phyloP scores from a whole-genome alignment of 2,329 filamentous ascomycete species.

The Cadophora luteo-olivacea region DNA sequence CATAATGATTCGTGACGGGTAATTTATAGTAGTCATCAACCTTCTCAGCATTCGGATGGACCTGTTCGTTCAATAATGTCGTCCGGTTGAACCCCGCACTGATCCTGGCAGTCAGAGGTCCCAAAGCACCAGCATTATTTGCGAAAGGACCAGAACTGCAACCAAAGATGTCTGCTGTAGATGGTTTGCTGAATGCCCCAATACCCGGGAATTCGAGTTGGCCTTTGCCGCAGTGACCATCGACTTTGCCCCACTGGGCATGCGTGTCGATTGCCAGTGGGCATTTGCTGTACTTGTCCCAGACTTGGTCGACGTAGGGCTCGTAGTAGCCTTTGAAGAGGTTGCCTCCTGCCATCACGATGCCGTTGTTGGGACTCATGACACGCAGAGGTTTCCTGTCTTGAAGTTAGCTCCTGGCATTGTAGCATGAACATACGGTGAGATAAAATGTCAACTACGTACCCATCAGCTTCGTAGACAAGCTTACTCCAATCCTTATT shows the following conservation, averaged over 20 bases:
- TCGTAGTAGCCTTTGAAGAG: constrained; percentile 52
- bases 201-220: constrained; percentile 48
- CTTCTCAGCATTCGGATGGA: constrained; percentile 59
- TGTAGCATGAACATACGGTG: no score
- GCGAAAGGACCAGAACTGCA: constrained; percentile 69
- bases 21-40: constrained; percentile 60
- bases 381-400: constrained; percentile 51
- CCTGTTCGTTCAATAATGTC: constrained; percentile 44
- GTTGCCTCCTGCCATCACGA: constrained; percentile 52
- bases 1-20: constrained; percentile 67
- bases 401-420: no score
- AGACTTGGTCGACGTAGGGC: constrained; percentile 53
- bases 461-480: constrained; percentile 52
- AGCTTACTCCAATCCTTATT: constrained; percentile 66
- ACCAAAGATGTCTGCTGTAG: constrained; percentile 68
- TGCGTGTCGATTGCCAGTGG: constrained; percentile 70
- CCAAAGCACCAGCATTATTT: constrained; percentile 34
- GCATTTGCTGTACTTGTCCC: constrained; percentile 48
- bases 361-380: constrained; percentile 51
- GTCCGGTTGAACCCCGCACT: constrained; percentile 36
- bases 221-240: constrained; percentile 52
- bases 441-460: constrained; percentile 64
- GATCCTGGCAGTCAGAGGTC: constrained; percentile 33
- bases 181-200: constrained; percentile 62
- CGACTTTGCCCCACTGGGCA: constrained; percentile 57